A percentile compares a stretch with the other conserved stretches of the same genome.
Evolutionary conservation across 352 stramenopile genomes (phyloP).

Genomic region (Pythium brachiatum): DNA sequence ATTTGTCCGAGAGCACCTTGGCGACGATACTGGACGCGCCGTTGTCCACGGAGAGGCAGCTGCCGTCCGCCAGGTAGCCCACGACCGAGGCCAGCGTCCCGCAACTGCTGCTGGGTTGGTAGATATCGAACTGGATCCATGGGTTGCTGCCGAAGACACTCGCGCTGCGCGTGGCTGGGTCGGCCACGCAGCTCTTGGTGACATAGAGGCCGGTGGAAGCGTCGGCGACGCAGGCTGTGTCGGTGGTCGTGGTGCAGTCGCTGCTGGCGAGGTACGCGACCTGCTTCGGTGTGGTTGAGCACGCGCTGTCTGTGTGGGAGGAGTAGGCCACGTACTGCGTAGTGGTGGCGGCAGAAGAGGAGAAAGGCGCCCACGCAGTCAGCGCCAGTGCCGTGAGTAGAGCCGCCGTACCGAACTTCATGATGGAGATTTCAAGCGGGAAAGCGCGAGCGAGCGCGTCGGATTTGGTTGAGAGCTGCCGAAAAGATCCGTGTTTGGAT

Average conservation of each 20-base stretch:
- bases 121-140: constrained; percentile 24
- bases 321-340: constrained; percentile 16
- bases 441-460: no score
- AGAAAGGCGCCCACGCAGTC: not conserved
- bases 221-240: not conserved
- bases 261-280: constrained; percentile 10
- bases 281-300: constrained; percentile 13
- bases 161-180: not conserved
- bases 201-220: constrained; percentile 4
- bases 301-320: constrained; percentile 14
- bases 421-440: not conserved
- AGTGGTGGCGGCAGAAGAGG: not conserved
- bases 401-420: not conserved
- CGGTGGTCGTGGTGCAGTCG: not conserved
- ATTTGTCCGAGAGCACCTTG: constrained; percentile 28
- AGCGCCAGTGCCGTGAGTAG: not conserved
- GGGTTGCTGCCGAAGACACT: constrained; percentile 8
- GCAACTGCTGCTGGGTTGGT: constrained; percentile 18
- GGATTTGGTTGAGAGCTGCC: no score
- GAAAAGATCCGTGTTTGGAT: no score
- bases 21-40: constrained; percentile 37
- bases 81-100: constrained; percentile 32
- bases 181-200: constrained; percentile 1
- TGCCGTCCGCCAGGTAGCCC: constrained; percentile 40
- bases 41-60: constrained; percentile 42